phyloP scores from a whole-genome alignment of 257 asterid genomes.

The Solanum arcanum region DNA sequence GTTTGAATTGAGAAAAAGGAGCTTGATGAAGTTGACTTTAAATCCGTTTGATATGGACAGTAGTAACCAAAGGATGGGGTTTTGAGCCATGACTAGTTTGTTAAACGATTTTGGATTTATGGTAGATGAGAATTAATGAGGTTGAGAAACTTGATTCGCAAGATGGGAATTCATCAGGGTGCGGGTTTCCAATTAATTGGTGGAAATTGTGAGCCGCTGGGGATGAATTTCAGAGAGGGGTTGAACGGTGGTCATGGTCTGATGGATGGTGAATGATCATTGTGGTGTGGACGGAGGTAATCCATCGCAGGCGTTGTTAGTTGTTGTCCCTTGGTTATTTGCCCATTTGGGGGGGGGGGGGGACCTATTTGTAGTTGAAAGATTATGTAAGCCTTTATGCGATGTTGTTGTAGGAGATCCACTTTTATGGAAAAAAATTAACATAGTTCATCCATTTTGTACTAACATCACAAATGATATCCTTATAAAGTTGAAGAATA shows the following conservation, averaged over 20 bases:
- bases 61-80: background rate
- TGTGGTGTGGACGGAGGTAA: conserved; percentile 17
- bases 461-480: conserved; percentile 30
- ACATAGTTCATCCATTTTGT: conserved; percentile 29
- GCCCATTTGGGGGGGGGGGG: background rate
- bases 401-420: conserved; percentile 51
- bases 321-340: conserved; percentile 44
- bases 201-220: background rate
- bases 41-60: conserved; percentile 48
- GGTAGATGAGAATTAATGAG: too few species aligned
- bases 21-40: conserved; percentile 29
- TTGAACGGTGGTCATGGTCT: conserved; percentile 2
- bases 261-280: conserved; percentile 6
- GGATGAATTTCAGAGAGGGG: conserved; percentile 4
- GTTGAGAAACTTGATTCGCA: background rate
- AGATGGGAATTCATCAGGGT: conserved; percentile 19
- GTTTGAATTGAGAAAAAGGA: background rate
- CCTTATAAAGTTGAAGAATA: conserved; percentile 44
- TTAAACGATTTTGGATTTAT: conserved; percentile 24
- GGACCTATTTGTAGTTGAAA: conserved; percentile 57
- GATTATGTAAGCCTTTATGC: conserved; percentile 49
- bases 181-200: conserved; percentile 2
- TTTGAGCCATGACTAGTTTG: conserved; percentile 26
- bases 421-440: conserved; percentile 39
- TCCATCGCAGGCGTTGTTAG: conserved; percentile 20